Evolutionary conservation across 2,329 filamentous ascomycete species (phyloP).

Genomic region (Aspergillus flavus): DNA sequence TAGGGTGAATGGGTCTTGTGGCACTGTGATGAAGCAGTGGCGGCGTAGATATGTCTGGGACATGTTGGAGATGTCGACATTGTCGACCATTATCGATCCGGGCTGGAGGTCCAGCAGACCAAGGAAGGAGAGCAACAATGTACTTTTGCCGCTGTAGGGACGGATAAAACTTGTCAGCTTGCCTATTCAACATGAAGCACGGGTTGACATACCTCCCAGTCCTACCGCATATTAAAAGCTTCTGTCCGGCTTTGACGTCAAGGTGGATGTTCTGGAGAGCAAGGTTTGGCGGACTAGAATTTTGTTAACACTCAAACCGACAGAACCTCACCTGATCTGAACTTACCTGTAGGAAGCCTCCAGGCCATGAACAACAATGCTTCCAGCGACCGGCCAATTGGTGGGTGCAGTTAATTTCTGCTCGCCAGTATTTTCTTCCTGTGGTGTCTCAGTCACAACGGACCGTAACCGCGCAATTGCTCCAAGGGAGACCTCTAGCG

Average conservation of each 20-base stretch:
- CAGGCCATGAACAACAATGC: background rate
- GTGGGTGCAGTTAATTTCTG: background rate
- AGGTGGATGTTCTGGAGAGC: background rate
- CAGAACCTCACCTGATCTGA: too few species aligned
- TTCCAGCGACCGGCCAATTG: background rate
- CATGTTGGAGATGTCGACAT: background rate
- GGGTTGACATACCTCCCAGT: constrained; percentile 2
- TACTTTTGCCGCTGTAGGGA: constrained; percentile 6
- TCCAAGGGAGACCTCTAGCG: constrained; percentile 57
- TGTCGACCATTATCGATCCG: background rate
- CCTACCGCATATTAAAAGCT: constrained; percentile 1
- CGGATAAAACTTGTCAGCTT: background rate
- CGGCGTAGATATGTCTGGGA: background rate
- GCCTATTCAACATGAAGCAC: background rate
- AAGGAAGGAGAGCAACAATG: background rate
- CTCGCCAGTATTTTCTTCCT: background rate
- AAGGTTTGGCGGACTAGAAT: background rate
- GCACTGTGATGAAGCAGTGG: constrained; percentile 1
- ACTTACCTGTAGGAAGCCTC: background rate
- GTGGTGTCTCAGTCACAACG: background rate
- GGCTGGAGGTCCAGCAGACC: background rate
- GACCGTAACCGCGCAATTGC: constrained; percentile 38
- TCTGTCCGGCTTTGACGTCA: background rate
- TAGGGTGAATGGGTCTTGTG: constrained; percentile 5
- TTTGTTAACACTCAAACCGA: background rate